Conservation (phyloP, 179 eudicot genomes). For the Heliamphora pulchella region DNA sequence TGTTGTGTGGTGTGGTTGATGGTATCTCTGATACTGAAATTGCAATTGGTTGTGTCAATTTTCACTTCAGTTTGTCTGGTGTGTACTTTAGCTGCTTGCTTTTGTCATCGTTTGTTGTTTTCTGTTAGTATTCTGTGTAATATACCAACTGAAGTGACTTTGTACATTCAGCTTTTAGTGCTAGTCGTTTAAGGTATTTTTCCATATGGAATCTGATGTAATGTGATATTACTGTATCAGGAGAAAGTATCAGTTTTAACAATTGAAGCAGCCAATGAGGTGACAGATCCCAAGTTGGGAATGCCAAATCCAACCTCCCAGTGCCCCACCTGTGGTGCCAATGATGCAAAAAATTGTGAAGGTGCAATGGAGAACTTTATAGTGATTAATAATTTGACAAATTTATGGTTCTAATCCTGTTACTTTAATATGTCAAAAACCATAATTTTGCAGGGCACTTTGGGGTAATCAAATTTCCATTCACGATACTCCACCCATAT, state of each 20-base stretch:
- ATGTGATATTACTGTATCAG: constrained; percentile 32
- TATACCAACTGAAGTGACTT: background rate
- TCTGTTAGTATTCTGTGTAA: background rate
- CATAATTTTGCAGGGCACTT: constrained; percentile 67
- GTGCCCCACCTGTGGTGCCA: constrained; percentile 79
- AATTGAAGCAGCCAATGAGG: constrained; percentile 56
- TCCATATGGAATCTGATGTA: constrained; percentile 3
- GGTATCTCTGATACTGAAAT: too few species aligned
- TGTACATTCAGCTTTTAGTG: background rate
- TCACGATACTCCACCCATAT: constrained; percentile 71
- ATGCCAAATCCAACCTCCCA: constrained; percentile 63
- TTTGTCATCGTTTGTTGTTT: background rate
- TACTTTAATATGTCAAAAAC: constrained; percentile 4
- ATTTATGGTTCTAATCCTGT: background rate
- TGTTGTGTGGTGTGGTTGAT: background rate
- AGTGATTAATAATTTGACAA: background rate
- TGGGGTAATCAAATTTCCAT: constrained; percentile 63
- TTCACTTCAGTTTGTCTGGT: background rate
- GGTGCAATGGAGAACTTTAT: constrained; percentile 32
- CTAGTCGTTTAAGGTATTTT: background rate
- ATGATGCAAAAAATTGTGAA: constrained; percentile 57
- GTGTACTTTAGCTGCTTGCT: background rate
- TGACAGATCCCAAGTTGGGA: constrained; percentile 80
- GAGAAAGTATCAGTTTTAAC: constrained; percentile 51
- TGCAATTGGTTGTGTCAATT: too few species aligned